phyloP scores from a whole-genome alignment of 805 yeast species.

The Debaryomyces prosopidis region DNA sequence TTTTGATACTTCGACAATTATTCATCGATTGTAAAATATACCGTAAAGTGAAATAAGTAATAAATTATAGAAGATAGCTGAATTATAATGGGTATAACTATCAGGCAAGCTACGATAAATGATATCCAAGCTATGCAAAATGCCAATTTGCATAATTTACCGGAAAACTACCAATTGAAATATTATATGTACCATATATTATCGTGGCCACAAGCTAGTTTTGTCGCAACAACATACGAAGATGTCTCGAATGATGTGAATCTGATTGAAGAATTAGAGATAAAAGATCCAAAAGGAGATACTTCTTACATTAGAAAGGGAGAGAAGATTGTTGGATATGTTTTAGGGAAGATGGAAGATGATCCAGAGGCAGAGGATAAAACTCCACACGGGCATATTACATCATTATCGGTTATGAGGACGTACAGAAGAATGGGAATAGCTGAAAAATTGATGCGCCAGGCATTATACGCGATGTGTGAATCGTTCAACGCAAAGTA shows the following conservation, averaged over 20 bases:
- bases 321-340: conserved; percentile 93
- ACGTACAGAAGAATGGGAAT: conserved; percentile 93
- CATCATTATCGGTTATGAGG: conserved; percentile 92
- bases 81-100: conserved; percentile 75
- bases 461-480: conserved; percentile 72
- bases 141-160: conserved; percentile 86
- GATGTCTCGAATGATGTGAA: conserved; percentile 23
- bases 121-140: conserved; percentile 96
- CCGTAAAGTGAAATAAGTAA: too few species aligned
- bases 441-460: conserved; percentile 89
- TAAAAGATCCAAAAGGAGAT: conserved; percentile 50
- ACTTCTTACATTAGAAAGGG: conserved; percentile 64
- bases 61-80: too few species aligned
- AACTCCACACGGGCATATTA: conserved; percentile 89
- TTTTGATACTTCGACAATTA: neutral
- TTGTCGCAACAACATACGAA: conserved; percentile 85
- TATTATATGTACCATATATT: conserved; percentile 91
- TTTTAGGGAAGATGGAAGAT: conserved; percentile 94
- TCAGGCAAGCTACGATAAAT: conserved; percentile 80
- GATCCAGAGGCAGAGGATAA: conserved; percentile 76
- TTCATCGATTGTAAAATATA: neutral
- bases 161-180: conserved; percentile 90
- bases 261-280: conserved; percentile 29
- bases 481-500: conserved; percentile 81
- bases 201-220: conserved; percentile 97